Evolutionary conservation across 139 green algal species (phyloP).

Genomic region (Gonium pectorale): DNA sequence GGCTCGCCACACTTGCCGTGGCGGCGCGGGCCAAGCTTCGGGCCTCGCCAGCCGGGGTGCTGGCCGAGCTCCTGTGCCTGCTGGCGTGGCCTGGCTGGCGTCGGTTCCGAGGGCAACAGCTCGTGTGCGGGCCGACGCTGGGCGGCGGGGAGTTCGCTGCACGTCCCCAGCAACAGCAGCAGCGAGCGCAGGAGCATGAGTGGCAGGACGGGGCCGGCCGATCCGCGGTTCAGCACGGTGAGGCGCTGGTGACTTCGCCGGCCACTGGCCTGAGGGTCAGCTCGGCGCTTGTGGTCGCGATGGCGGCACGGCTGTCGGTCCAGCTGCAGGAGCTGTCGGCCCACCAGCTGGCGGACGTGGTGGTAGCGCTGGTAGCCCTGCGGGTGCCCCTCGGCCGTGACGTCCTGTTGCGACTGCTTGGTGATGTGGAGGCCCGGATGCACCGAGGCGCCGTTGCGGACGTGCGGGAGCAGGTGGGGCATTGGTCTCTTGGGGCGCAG

Average conservation of each 20-base stretch:
- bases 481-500: too few species aligned
- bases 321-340: neutral
- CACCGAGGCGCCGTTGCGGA: too few species aligned
- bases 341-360: neutral
- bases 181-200: neutral
- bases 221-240: too few species aligned
- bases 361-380: neutral
- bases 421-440: too few species aligned
- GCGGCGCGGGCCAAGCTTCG: neutral
- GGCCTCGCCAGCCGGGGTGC: neutral
- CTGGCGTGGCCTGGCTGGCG: conserved; percentile 24
- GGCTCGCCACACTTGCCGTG: neutral
- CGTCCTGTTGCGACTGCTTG: too few species aligned
- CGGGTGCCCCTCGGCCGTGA: too few species aligned
- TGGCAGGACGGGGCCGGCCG: neutral
- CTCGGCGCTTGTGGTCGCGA: neutral
- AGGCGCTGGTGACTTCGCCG: too few species aligned
- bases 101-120: neutral
- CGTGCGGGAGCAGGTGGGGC: too few species aligned
- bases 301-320: neutral
- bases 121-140: too few species aligned
- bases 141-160: too few species aligned
- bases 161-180: neutral
- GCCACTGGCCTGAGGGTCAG: neutral
- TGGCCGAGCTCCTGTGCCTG: conserved; percentile 20